A percentile compares a stretch with the other conserved stretches of the same genome.
These are phyloP conservation scores for Metarhizium anisopliae DNA, from an alignment of 2,329 filamentous ascomycete species.

Conservation along the genomic window DNA sequence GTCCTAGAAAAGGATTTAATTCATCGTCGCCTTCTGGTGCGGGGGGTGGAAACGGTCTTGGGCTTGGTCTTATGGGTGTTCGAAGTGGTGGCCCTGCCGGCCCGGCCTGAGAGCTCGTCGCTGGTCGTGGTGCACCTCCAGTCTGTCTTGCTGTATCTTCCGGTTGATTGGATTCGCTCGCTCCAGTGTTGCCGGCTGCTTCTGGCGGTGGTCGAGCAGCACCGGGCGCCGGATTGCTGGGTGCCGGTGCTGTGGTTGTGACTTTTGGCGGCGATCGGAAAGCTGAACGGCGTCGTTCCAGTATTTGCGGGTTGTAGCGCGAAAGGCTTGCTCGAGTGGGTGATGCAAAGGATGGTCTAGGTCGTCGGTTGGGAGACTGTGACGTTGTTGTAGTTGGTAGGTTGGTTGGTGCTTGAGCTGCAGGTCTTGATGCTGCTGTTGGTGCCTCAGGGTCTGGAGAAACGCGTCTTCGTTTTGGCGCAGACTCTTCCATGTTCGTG, in stretches of 20 bases:
- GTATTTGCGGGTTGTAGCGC: constrained; percentile 49
- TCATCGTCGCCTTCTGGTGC: constrained; percentile 20
- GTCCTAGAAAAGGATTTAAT: constrained; percentile 21
- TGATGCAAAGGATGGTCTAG: constrained; percentile 53
- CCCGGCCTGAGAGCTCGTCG: constrained; percentile 17
- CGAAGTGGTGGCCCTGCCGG: constrained; percentile 28
- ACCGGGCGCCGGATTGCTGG: neutral
- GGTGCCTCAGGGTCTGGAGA: constrained; percentile 5
- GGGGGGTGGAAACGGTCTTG: constrained; percentile 38
- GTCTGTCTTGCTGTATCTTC: constrained; percentile 9
- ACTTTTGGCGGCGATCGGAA: constrained; percentile 22
- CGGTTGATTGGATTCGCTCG: constrained; percentile 13
- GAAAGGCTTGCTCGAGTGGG: constrained; percentile 57
- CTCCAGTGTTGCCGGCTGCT: constrained; percentile 9
- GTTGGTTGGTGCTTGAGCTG: constrained; percentile 1
- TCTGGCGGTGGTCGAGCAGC: neutral
- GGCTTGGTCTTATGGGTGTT: constrained; percentile 32
- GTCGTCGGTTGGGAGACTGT: constrained; percentile 14
- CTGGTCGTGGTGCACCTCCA: constrained; percentile 8
- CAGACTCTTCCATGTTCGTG: constrained; percentile 40
- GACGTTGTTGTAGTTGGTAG: constrained; percentile 3
- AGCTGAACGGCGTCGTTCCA: constrained; percentile 35
- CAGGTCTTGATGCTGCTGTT: neutral
- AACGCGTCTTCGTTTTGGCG: constrained; percentile 39
- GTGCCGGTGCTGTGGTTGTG: constrained; percentile 8